Conservation (phyloP, 805 yeast genomes). For the Vanderwaltozyma polyspora region DNA sequence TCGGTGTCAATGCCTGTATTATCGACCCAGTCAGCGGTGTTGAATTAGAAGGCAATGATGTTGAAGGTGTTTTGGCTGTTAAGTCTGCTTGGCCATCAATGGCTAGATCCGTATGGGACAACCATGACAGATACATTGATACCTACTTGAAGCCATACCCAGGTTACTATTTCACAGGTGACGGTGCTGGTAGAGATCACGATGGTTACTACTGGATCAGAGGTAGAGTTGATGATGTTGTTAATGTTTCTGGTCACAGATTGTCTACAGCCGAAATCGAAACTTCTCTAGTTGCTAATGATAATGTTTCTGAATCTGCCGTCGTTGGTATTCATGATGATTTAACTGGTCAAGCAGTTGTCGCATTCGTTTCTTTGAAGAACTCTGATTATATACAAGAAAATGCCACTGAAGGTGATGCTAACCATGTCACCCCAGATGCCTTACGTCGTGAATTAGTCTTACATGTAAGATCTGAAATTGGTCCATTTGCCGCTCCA, state of each 20-base stretch:
- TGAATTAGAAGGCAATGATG: constrained; percentile 76
- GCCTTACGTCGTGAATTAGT: constrained; percentile 50
- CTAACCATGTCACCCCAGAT: constrained; percentile 25
- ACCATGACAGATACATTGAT: constrained; percentile 76
- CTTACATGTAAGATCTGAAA: constrained; percentile 59
- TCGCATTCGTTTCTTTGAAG: constrained; percentile 86
- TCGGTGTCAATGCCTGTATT: constrained; percentile 83
- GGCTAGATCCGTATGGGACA: constrained; percentile 90
- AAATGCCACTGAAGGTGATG: constrained; percentile 22
- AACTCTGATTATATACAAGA: constrained; percentile 28
- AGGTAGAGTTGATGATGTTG: constrained; percentile 98
- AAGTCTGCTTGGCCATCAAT: constrained; percentile 96
- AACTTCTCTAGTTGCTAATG: constrained; percentile 74
- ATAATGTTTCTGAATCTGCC: constrained; percentile 84
- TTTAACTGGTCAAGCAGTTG: constrained; percentile 93
- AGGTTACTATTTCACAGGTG: constrained; percentile 93
- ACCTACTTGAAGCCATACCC: constrained; percentile 91
- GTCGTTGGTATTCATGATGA: constrained; percentile 93
- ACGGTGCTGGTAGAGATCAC: constrained; percentile 94
- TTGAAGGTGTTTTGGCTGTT: constrained; percentile 92
- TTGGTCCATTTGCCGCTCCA: constrained; percentile 83
- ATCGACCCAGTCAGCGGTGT: constrained; percentile 89
- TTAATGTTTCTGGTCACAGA: constrained; percentile 95
- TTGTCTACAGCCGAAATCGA: constrained; percentile 98
- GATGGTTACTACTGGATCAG: constrained; percentile 97